Evolutionary conservation across 2,329 filamentous ascomycete genomes (phyloP).

Genomic region (Xylariomycetidae sp.): DNA sequence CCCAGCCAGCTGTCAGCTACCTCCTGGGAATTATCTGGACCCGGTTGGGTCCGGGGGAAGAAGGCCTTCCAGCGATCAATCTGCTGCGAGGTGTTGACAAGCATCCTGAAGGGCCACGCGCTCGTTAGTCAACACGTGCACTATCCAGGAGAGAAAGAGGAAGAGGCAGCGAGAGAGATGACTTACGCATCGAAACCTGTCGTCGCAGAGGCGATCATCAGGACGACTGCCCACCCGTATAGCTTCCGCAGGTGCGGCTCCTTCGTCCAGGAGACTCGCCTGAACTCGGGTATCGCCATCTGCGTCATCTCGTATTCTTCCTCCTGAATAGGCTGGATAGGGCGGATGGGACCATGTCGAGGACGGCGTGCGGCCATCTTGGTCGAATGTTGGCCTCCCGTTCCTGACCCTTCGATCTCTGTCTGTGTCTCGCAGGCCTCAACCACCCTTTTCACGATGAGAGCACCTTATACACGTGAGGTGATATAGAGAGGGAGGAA

Average conservation of each 20-base stretch:
- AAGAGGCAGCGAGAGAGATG: background rate
- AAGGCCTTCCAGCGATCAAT: constrained; percentile 48
- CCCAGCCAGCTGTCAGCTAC: constrained; percentile 31
- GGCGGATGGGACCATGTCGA: too few relatives aligned
- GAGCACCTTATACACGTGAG: too few relatives aligned
- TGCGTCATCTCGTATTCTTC: constrained; percentile 34
- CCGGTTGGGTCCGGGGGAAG: constrained; percentile 34
- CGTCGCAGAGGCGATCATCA: constrained; percentile 57
- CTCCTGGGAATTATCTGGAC: constrained; percentile 34
- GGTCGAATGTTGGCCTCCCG: too few relatives aligned
- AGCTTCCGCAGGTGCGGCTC: constrained; percentile 54
- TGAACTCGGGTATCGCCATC: constrained; percentile 44
- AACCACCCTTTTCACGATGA: too few relatives aligned
- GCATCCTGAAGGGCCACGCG: constrained; percentile 36
- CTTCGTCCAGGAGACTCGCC: constrained; percentile 51
- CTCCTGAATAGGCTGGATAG: too few relatives aligned
- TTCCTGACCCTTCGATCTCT: too few relatives aligned
- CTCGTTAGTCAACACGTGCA: background rate
- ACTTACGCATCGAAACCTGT: constrained; percentile 55
- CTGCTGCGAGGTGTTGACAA: constrained; percentile 56
- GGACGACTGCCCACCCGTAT: constrained; percentile 47
- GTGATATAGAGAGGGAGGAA: too few relatives aligned
- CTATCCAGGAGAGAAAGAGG: constrained; percentile 1
- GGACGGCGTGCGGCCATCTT: too few relatives aligned
- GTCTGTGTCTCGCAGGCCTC: too few relatives aligned